These are phyloP conservation scores for Cladobotryum mycophilum DNA, from an alignment of 2,329 filamentous ascomycete genomes.

Conservation along the genomic window DNA sequence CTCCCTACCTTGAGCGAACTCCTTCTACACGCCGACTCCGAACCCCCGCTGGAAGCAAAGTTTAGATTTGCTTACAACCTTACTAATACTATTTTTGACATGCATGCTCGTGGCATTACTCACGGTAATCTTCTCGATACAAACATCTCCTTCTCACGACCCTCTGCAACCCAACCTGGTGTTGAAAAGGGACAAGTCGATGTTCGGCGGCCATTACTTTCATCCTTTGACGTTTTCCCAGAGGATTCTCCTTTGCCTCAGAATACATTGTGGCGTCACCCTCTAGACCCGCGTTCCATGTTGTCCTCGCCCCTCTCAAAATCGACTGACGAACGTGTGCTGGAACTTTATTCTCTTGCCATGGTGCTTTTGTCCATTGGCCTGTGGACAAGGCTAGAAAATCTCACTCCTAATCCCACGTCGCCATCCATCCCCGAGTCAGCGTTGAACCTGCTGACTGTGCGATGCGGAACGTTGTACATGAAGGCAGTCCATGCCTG, in stretches of 20 bases:
- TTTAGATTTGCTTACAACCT: slow-evolving; percentile 70
- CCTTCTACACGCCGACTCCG: slow-evolving; percentile 44
- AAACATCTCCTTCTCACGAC: slow-evolving; percentile 61
- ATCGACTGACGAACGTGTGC: slow-evolving; percentile 49
- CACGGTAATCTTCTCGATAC: slow-evolving; percentile 65
- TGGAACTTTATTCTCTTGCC: slow-evolving; percentile 68
- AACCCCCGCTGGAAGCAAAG: slow-evolving; percentile 67
- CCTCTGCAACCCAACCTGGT: slow-evolving; percentile 34
- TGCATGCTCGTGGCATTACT: slow-evolving; percentile 62
- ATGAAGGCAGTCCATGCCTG: slow-evolving; percentile 69
- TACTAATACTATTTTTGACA: slow-evolving; percentile 64
- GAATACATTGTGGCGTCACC: slow-evolving; percentile 48
- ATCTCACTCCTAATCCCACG: slow-evolving; percentile 37
- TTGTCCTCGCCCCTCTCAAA: slow-evolving; percentile 41
- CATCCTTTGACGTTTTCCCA: slow-evolving; percentile 66
- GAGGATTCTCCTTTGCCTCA: slow-evolving; percentile 19
- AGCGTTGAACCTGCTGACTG: slow-evolving; percentile 55
- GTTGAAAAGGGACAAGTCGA: slow-evolving; percentile 46
- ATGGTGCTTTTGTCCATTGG: slow-evolving; percentile 70
- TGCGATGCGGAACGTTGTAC: slow-evolving; percentile 67
- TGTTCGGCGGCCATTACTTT: slow-evolving; percentile 62
- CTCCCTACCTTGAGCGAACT: slow-evolving; percentile 50
- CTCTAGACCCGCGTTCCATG: slow-evolving; percentile 51
- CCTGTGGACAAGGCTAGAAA: slow-evolving; percentile 63
- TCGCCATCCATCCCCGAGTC: slow-evolving; percentile 53